Evolutionary conservation across 202 grass and related monocot genomes (phyloP), one percentile per base, ranked within the genome.

Genomic region (Schoenoplectus triqueter): DNA sequence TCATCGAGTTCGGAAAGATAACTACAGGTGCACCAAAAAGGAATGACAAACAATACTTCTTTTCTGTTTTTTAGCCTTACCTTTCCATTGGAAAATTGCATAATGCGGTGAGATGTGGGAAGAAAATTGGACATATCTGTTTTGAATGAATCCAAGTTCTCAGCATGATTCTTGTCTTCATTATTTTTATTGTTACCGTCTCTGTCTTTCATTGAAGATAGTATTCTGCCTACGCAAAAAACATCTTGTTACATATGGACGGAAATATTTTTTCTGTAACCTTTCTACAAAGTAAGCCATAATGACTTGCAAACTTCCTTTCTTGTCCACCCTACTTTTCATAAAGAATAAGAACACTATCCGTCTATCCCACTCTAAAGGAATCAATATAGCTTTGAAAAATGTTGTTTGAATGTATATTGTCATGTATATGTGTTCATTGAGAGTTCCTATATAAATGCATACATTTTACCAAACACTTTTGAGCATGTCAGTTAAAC

Each of bases 81-180:
- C 91, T 94, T 88, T 75, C 89, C 94, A 86, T 94, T 97, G 41
- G 94, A 97, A 84, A 97, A 97, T 69, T 97, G 94, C 94, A 97
- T 89, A 61, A 97, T 97, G 69, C 94, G 88, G 11, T 85, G 94
- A 88, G 94, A 97, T 54, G 94, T 97, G 71, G 91, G 94, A 84
- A 94, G 91, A 92, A 97, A 97, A 86, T 97, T 80, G 79, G 94
- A 97, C 86, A 94, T 41, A 21, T 94, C 86, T 74, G 89, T 92
- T 89, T 93, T 97, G 46, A 88, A 17, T 64, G 89, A 75, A 83
- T 86, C 86, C 5, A 71, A 82, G 76, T 85, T 66, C 80, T 88
- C 84, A 18, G 4, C 78, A 84, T 66, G 81, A 90, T 44, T 46
- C 56, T 88, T 89, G 52, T 88, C 84, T 57, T 85, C 80, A 86